Conservation (phyloP, 139 green algal genomes). For the Bryopsis sp. region DNA sequence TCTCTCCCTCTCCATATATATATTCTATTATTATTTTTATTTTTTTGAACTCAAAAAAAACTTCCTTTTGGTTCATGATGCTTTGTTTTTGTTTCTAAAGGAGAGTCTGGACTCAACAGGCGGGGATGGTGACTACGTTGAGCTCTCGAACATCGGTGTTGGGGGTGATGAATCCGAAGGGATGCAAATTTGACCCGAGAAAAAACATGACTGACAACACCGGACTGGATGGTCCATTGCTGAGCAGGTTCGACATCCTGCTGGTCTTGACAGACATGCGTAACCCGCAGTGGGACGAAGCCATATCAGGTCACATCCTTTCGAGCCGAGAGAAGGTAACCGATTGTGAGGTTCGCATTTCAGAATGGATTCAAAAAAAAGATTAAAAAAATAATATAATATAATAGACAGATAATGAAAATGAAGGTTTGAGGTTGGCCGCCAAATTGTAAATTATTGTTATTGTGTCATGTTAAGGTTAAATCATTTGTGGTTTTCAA, state of each 20-base stretch:
- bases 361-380: too few relatives aligned
- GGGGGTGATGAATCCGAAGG: constrained; percentile 58
- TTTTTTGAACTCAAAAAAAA: too few relatives aligned
- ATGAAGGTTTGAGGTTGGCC: constrained; percentile 48
- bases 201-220: constrained; percentile 22
- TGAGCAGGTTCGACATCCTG: constrained; percentile 88
- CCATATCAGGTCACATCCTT: constrained; percentile 68
- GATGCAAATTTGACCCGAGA: constrained; percentile 24
- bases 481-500: too few relatives aligned
- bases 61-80: too few relatives aligned
- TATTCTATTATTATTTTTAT: too few relatives aligned
- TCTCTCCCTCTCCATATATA: too few relatives aligned
- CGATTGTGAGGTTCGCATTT: too few relatives aligned
- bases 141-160: constrained; percentile 59
- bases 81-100: too few relatives aligned
- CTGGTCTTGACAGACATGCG: constrained; percentile 72
- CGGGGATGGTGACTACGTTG: constrained; percentile 84
- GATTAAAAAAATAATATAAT: too few relatives aligned
- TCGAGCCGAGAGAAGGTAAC: constrained; percentile 30
- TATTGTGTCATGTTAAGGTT: too few relatives aligned
- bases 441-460: too few relatives aligned
- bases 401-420: constrained; percentile 4
- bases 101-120: too few relatives aligned
- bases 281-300: constrained; percentile 51
- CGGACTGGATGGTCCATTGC: constrained; percentile 40